These are phyloP conservation scores for Marasmius oreades DNA, from an alignment of 1,284 basidiomycete species.

Conservation along the genomic window DNA sequence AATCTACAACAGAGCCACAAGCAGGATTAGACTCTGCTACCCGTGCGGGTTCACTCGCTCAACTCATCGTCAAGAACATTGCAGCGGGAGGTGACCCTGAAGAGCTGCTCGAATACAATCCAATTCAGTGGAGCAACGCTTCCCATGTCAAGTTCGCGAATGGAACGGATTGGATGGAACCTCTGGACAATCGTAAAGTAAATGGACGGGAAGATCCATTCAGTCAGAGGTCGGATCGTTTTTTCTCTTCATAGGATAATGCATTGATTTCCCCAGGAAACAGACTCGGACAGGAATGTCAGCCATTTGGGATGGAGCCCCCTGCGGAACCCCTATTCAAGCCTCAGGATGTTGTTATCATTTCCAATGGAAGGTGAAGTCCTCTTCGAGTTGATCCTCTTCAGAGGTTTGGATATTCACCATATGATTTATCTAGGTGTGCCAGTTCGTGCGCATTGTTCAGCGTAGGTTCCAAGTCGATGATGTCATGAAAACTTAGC, in stretches of 20 bases:
- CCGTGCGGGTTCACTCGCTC: conserved; percentile 49
- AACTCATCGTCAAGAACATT: conserved; percentile 44
- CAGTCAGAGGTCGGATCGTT: conserved; percentile 36
- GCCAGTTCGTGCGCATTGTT: conserved; percentile 61
- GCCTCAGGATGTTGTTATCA: conserved; percentile 47
- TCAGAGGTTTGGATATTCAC: not conserved
- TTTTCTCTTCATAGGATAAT: not conserved
- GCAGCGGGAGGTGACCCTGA: conserved; percentile 44
- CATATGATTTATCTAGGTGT: conserved; percentile 25
- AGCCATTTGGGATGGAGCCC: conserved; percentile 43
- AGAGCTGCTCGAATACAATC: conserved; percentile 44
- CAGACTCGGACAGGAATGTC: conserved; percentile 56
- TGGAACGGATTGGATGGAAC: conserved; percentile 43
- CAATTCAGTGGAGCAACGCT: conserved; percentile 47
- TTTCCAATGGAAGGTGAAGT: conserved; percentile 49
- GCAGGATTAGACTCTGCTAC: conserved; percentile 52
- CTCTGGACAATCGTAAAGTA: conserved; percentile 34
- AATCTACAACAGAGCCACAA: conserved; percentile 48
- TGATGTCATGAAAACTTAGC: conserved; percentile 3
- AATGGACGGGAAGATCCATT: conserved; percentile 48
- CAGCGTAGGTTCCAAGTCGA: conserved; percentile 34
- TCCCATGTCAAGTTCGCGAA: conserved; percentile 43
- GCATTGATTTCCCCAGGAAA: not conserved
- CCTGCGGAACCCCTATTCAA: conserved; percentile 49
- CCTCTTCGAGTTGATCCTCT: not conserved